Conservation (phyloP, 768 basidiomycete genomes). For the Panaeolus papilionaceus region DNA sequence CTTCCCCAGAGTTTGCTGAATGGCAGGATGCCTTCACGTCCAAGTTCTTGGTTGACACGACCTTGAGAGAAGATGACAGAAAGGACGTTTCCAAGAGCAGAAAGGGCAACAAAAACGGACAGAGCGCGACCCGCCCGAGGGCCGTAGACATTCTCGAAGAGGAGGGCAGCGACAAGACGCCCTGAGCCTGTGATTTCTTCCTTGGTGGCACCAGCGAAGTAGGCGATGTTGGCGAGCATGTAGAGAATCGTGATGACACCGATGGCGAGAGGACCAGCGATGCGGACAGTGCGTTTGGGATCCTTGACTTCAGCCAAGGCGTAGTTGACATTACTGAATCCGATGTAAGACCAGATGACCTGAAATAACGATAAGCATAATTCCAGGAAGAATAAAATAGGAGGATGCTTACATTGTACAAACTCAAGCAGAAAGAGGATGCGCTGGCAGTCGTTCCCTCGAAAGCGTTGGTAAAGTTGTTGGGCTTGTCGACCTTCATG, state of each 20-base stretch:
- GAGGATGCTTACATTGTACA: constrained; percentile 50
- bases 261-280: constrained; percentile 71
- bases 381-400: not conserved
- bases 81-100: constrained; percentile 64
- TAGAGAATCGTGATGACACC: constrained; percentile 59
- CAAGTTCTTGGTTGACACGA: constrained; percentile 66
- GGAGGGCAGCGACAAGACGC: constrained; percentile 66
- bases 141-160: constrained; percentile 73
- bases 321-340: constrained; percentile 75
- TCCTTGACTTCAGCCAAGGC: constrained; percentile 67
- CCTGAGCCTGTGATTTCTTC: constrained; percentile 65
- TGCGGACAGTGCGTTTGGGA: constrained; percentile 64
- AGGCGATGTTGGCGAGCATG: constrained; percentile 67
- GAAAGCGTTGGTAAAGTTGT: constrained; percentile 41
- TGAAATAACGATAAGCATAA: constrained; percentile 25
- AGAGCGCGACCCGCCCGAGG: constrained; percentile 50
- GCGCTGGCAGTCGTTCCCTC: constrained; percentile 53
- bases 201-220: constrained; percentile 72
- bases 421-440: constrained; percentile 56
- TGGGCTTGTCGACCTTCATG: constrained; percentile 37
- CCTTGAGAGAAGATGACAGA: constrained; percentile 46
- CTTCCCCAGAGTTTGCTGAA: constrained; percentile 66
- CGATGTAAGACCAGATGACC: constrained; percentile 59
- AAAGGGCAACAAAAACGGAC: constrained; percentile 52
- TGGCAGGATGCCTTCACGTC: constrained; percentile 66